Base-by-base conservation (phyloP, 164 flowering plant genomes). In the Piper betle region DNA sequence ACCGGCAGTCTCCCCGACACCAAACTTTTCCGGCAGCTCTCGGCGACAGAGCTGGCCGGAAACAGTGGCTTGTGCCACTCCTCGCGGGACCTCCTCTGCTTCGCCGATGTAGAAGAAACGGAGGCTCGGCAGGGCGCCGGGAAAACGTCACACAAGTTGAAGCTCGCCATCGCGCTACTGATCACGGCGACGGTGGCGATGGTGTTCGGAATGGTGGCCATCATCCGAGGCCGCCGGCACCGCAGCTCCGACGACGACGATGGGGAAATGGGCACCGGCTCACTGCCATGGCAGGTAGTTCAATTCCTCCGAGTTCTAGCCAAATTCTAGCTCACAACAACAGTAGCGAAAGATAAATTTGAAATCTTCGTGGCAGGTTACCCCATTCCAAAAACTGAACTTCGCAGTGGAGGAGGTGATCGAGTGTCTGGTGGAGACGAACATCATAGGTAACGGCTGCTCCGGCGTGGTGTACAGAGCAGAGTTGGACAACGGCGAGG, bases 371-470 rank as follows among this genome's bases (percentile, higher is more conserved):
- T 88, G 93, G 93, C 79, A 86, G 39, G 77, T 88, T 66, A 88
- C 88, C 53, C 96, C 91, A 33, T 88, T 84, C 77, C 96, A 88
- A 73, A 88, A 84, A 72, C 71, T 84, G 52, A 83, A 67, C 63
- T 83, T 88, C 75, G 67, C 88, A 0, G 81, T 84, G 1, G 86
- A 83, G 5, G 79, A 86, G 65, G 69, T 88, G 1, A 53, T 83
- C 20, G 72, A 59, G 60, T 80, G 87, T 72, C 73, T 88, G 4
- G 79, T 83, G 19, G 90, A 84, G 46, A 25, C 73, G 53, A 88
- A 88, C 69, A 83, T 84, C 58, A 84, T 88, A 11, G 96, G 96
- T 25, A 83, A 83, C 64, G 96, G 96, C 1, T 84, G 86, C 57
- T 86, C 96, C 0, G 96, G 96, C 20, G 68, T 84, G 5, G 96